A percentile compares a stretch with the other conserved stretches of the same genome.
Evolutionary conservation across 441 rosid genomes (phyloP).

Genomic region (Gossypium trilobum): DNA sequence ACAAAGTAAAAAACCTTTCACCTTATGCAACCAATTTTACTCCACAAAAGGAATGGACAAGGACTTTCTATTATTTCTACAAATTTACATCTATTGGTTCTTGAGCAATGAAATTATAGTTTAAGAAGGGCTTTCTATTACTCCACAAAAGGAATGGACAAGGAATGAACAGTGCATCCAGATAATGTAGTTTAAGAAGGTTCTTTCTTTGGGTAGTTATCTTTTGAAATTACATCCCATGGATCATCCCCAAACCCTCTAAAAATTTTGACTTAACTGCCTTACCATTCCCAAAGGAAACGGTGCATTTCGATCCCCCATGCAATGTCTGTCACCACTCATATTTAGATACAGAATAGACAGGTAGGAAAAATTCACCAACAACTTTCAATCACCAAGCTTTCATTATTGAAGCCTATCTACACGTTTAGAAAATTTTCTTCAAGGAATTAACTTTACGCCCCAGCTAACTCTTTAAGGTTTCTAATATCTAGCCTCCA

Average conservation of each 20-base stretch:
- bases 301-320: background rate
- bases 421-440: background rate
- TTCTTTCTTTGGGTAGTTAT: background rate
- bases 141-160: no score
- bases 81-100: constrained; percentile 1
- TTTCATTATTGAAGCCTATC: background rate
- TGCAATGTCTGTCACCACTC: background rate
- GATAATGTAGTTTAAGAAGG: background rate
- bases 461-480: background rate
- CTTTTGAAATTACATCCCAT: background rate
- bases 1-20: background rate
- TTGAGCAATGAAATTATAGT: background rate
- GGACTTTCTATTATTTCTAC: background rate
- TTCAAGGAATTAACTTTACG: background rate
- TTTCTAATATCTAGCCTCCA: background rate
- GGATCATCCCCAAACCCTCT: background rate
- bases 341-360: background rate
- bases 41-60: background rate
- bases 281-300: background rate
- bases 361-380: background rate
- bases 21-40: background rate
- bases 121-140: no score
- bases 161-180: background rate
- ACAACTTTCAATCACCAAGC: background rate
- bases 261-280: background rate